Conservation (phyloP, 164 flowering plant genomes). For the Amborella trichopoda region DNA sequence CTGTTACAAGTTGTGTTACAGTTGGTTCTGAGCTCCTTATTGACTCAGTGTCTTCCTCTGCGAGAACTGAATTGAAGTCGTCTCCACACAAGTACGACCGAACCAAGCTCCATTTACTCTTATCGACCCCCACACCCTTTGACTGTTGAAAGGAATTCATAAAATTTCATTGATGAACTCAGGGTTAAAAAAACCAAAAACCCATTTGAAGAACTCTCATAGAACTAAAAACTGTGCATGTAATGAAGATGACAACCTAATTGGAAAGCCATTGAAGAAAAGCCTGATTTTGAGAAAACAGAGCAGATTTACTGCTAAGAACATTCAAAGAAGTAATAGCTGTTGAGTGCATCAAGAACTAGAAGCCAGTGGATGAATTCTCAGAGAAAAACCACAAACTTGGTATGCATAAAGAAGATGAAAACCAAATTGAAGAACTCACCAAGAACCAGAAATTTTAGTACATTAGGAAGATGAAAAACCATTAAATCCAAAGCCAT, state of each 20-base stretch:
- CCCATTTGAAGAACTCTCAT: not conserved
- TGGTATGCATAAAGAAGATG: too few species aligned
- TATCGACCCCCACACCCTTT: constrained; percentile 28
- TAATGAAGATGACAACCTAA: not conserved
- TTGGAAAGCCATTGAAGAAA: not conserved
- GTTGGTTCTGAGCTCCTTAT: constrained; percentile 56
- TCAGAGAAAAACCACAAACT: too few species aligned
- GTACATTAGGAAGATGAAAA: too few species aligned
- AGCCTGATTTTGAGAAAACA: not conserved
- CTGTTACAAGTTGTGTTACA: constrained; percentile 32
- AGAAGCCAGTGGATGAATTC: too few species aligned
- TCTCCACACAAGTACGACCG: constrained; percentile 71
- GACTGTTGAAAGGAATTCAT: constrained; percentile 15
- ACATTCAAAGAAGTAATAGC: too few species aligned
- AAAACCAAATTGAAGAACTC: too few species aligned
- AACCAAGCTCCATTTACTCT: constrained; percentile 52
- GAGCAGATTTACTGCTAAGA: too few species aligned
- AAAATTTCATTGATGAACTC: constrained; percentile 1
- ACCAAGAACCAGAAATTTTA: too few species aligned
- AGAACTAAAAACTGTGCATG: not conserved
- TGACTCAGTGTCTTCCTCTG: constrained; percentile 67
- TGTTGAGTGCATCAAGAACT: too few species aligned
- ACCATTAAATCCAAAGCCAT: too few species aligned
- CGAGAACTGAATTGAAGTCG: constrained; percentile 49
- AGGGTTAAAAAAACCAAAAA: not conserved